A percentile compares a stretch with the other conserved stretches of the same genome.
These are phyloP conservation scores for Hylodesmum podocarpum DNA, from an alignment of 306 rosid species.

Conservation along the genomic window DNA sequence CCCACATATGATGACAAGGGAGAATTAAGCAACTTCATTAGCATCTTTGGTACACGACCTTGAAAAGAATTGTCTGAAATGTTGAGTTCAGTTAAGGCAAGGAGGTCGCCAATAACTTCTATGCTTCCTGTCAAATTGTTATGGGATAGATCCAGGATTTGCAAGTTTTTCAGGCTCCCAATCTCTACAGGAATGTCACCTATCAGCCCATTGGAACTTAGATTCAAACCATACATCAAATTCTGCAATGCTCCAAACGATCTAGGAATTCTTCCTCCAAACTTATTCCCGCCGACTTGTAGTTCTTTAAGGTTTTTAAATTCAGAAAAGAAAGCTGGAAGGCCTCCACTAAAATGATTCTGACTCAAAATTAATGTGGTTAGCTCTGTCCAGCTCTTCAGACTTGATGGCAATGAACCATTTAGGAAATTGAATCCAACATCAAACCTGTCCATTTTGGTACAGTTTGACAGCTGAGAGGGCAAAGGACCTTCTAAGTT, in stretches of 20 bases:
- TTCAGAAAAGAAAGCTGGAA: slow-evolving; percentile 53
- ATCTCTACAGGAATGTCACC: slow-evolving; percentile 68
- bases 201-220: slow-evolving; percentile 67
- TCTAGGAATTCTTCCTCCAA: slow-evolving; percentile 72
- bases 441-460: slow-evolving; percentile 49
- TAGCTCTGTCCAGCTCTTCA: slow-evolving; percentile 57
- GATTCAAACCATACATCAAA: slow-evolving; percentile 58
- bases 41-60: slow-evolving; percentile 58
- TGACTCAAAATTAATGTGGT: slow-evolving; percentile 56
- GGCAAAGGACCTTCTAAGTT: slow-evolving; percentile 69
- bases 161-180: slow-evolving; percentile 34
- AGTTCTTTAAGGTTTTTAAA: slow-evolving; percentile 53
- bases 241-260: slow-evolving; percentile 58
- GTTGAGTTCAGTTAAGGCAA: slow-evolving; percentile 48
- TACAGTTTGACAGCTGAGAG: slow-evolving; percentile 57
- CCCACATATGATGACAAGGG: slow-evolving; percentile 51
- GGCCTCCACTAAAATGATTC: slow-evolving; percentile 61
- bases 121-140: slow-evolving; percentile 78
- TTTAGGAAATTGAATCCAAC: slow-evolving; percentile 74
- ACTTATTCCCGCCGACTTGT: slow-evolving; percentile 71
- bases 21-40: slow-evolving; percentile 49
- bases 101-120: slow-evolving; percentile 41
- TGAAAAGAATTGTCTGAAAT: slow-evolving; percentile 67
- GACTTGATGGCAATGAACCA: slow-evolving; percentile 61
- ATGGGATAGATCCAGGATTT: slow-evolving; percentile 59